phyloP scores from a whole-genome alignment of 2,329 filamentous ascomycete genomes.

The Colletotrichum sp. region DNA sequence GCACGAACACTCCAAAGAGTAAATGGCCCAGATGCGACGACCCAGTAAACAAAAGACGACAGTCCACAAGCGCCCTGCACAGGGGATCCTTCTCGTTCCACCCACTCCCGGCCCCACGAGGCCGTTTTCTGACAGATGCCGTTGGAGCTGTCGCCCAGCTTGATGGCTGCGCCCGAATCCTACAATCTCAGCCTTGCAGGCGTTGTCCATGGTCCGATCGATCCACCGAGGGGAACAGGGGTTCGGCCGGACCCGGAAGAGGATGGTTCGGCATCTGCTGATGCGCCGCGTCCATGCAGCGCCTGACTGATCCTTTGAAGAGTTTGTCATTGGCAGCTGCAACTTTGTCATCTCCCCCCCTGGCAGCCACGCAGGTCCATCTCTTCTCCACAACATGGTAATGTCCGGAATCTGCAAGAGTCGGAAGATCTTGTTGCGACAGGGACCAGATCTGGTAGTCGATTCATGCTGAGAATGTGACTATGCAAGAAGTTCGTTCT shows the following conservation, averaged over 20 bases:
- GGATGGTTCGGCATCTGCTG: constrained; percentile 5
- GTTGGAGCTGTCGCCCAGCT: not conserved
- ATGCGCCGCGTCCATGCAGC: not conserved
- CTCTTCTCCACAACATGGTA: not conserved
- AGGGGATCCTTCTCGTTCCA: not conserved
- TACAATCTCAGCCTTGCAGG: not conserved
- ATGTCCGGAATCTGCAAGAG: not conserved
- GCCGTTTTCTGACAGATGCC: not conserved
- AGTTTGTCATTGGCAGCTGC: not conserved
- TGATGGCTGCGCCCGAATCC: not conserved
- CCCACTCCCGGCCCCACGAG: not conserved
- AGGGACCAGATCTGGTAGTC: not conserved
- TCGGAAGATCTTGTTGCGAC: not conserved
- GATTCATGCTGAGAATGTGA: not conserved
- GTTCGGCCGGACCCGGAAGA: not conserved
- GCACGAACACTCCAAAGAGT: not conserved
- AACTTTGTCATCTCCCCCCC: not conserved
- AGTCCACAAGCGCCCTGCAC: not conserved
- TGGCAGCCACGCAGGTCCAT: not conserved
- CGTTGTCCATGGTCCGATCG: not conserved
- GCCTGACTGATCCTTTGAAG: not conserved
- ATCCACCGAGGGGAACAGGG: not conserved
- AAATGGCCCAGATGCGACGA: not conserved
- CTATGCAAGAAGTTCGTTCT: not conserved
- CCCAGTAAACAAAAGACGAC: not conserved